Base-by-base conservation (phyloP, 306 rosid species). In the Purshia tridentata region DNA sequence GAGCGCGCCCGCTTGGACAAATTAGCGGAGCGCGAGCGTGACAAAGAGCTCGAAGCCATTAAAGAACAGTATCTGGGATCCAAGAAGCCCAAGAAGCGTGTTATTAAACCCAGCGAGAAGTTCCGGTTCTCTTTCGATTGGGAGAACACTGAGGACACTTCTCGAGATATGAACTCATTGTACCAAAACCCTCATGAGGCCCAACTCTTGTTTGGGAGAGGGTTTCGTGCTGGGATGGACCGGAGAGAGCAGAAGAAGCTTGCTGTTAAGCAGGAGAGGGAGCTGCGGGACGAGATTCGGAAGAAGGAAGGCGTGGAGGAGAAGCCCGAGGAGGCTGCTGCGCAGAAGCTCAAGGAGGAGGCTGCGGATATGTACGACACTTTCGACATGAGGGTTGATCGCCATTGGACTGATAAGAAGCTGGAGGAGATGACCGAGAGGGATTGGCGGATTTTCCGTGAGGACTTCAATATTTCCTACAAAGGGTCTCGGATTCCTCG, bases 151-250 rank as follows among this genome's bases (percentile, higher is more conserved):
- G 98, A 92, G 76, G 96, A 90, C 72, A 92, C 98, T 6, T 92
- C 98, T 0, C 90, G 94, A 15, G 98, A 92, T 56, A 90, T 92
- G 96, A 92, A 92, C 57, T 0, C 50, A 3, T 83, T 92, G 40
- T 92, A 92, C 59, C 98, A 92, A 56, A 92, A 92, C 75, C 98
- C 98, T 74, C 98, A 92, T 51, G 98, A 92, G 79, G 98, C 98
- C 9, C 98, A 88, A 74, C 93, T 88, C 7, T 65, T 92, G 50
- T 92, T 92, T 12, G 98, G 94, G 6, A 78, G 98, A 45, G 97
- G 98, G 9, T 90, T 92, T 40, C 90, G 92, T 1, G 98, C 94
- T 1, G 98, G 98, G 4, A 90, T 92, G 92, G 98, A 92, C 49
- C 87, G 96, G 5, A 82, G 96, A 0, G 98, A 90, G 89, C 96